Conservation (phyloP, 2,329 filamentous ascomycete species). For the Ophiostoma fasciatum region DNA sequence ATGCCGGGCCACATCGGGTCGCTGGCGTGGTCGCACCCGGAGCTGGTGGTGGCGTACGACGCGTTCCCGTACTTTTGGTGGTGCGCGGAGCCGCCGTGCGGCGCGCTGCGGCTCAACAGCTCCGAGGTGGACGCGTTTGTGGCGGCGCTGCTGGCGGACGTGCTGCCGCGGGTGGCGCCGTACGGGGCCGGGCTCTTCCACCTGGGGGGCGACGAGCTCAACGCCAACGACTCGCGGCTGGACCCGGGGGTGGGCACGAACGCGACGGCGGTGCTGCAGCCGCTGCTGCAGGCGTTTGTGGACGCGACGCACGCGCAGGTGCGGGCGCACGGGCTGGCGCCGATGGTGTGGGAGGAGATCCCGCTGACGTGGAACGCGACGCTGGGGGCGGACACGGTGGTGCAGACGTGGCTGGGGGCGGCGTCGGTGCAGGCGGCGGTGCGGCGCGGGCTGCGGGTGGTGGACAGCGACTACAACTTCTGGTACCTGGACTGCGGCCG, state of each 20-base stretch:
- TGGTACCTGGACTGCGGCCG: constrained; percentile 79
- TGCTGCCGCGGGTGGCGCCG: constrained; percentile 55
- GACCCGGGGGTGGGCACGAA: constrained; percentile 61
- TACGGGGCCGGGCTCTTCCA: constrained; percentile 70
- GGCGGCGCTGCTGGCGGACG: constrained; percentile 55
- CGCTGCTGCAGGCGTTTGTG: constrained; percentile 65
- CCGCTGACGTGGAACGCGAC: constrained; percentile 63
- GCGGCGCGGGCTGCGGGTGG: constrained; percentile 49
- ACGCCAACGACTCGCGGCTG: constrained; percentile 56
- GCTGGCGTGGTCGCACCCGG: constrained; percentile 51
- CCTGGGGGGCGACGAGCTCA: constrained; percentile 78
- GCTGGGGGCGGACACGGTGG: constrained; percentile 53
- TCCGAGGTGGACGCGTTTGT: constrained; percentile 56
- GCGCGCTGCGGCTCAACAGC: constrained; percentile 63
- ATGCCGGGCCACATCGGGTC: constrained; percentile 66
- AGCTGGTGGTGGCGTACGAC: constrained; percentile 53
- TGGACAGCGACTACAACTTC: constrained; percentile 62
- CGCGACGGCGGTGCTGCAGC: constrained; percentile 47
- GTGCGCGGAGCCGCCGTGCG: constrained; percentile 49
- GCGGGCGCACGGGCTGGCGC: constrained; percentile 46
- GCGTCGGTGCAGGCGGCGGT: constrained; percentile 46
- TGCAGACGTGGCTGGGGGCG: constrained; percentile 65
- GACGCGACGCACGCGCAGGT: constrained; percentile 54
- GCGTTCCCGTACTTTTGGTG: constrained; percentile 41
- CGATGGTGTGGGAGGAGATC: constrained; percentile 84